Evolutionary conservation across 2,329 filamentous ascomycete species (phyloP), one percentile per base, ranked within the genome.

Genomic region (Rhexocercosporidium sp.): DNA sequence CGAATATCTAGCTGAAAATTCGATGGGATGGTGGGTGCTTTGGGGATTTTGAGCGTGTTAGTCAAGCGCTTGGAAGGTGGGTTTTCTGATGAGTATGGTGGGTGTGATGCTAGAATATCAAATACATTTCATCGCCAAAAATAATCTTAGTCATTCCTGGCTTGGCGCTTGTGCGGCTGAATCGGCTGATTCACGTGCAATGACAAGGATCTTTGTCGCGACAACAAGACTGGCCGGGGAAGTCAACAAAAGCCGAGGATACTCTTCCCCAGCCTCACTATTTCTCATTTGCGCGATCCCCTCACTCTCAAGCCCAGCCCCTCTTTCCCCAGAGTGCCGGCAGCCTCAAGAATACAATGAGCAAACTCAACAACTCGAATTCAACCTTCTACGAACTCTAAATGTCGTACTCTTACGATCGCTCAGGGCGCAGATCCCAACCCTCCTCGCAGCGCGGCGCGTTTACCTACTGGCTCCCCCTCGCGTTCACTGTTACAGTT

Each of bases 381-480:
- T 44, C 47, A 39, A 57, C 31, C 20, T 39, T 39, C 44, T 39
- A 49, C 20, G 31, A 57, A 31, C 59, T 75, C 75, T 79, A 81
- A 81, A 89, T 89, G 86, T 86, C 87, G 70, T 88, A 90, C 85
- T 88, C 92, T 82, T 82, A 83, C 78, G 81, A 86, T 77, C 80
- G 74, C 69, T 70, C 66, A 20, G 59, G 69, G 66, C 75, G 75
- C 65, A 71, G 70, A 67, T 57, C 67, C 44, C 66, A 81, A 75
- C 78, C 81, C 75, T 87, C 87, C 74, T 84, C 79, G 78, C 78
- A 87, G 81, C 83, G 86, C 79, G 83, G 85, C 77, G 85, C 88
- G 72, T 87, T 92, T 81, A 87, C 90, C 76, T 95, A 96, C 81
- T 97, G 94, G 93, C 88, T 97, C 68, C 95, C 95, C 70, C 85